Base-by-base conservation (phyloP, 1,284 basidiomycete species). In the Leccinum fuscescens region DNA sequence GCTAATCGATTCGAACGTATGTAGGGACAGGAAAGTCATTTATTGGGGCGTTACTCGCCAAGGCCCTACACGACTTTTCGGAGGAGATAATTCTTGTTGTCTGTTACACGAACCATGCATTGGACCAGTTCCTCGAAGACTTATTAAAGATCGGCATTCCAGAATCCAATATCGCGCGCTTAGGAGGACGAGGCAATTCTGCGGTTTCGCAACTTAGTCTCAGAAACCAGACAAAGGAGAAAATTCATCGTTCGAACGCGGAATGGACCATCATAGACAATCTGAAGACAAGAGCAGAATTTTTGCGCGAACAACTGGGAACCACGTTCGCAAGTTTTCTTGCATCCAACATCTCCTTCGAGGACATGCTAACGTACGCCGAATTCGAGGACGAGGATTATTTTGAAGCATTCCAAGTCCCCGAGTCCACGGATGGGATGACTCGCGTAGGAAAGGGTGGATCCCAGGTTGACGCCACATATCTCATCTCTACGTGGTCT, bases 1-100 rank as follows among this genome's bases (percentile, higher is more conserved):
- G 8, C 49, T 51, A 22, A 51, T 42, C 62, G 15, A 60, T 48
- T 11, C 22, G 33, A 6, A 58, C 50, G 20, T 7, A 37, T 15
- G 6, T 51, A 88, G 86, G 86, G 0, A 88, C 86, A 0, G 87
- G 86, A 1, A 88, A 88, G 61, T 86, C 85, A 0, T 88, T 88
- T 64, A 84, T 88, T 35, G 86, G 86, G 1, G 83, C 84, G 0
- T 70, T 88, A 0, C 71, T 88, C 0, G 84, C 82, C 0, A 88
- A 87, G 64, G 69, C 77, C 4, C 66, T 87, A 3, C 78, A 86
- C 54, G 78, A 84, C 42, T 72, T 70, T 55, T 80, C 80, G 0
- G 20, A 65, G 0, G 72, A 79, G 57, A 82, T 66, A 3, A 84
- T 88, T 15, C 78, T 88, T 7, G 84, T 88, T 4, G 82, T 86